A percentile compares a stretch with the other conserved stretches of the same genome.
phyloP scores from a whole-genome alignment of 768 basidiomycete genomes.

The Asterophora parasitica region DNA sequence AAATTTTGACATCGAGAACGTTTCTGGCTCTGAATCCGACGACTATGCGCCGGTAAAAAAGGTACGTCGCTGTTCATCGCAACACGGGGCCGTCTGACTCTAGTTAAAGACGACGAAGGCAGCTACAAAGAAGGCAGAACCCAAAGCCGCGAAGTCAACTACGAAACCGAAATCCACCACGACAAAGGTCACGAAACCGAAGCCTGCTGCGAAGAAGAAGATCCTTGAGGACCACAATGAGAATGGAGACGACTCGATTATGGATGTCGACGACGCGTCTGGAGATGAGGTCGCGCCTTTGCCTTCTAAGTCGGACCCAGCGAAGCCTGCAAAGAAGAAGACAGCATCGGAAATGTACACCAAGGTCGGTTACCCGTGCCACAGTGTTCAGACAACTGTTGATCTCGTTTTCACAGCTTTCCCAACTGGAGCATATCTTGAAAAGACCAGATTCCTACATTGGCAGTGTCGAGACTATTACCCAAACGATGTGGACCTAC shows the following conservation, averaged over 20 bases:
- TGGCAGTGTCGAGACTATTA: constrained; percentile 88
- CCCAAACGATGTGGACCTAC: constrained; percentile 91
- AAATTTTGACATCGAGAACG: constrained; percentile 55
- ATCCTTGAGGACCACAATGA: constrained; percentile 61
- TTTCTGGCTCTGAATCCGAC: constrained; percentile 64
- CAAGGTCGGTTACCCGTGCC: constrained; percentile 50
- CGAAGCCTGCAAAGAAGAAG: constrained; percentile 62
- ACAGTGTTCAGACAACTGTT: not conserved
- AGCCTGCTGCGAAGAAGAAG: constrained; percentile 63
- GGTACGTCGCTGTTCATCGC: constrained; percentile 22
- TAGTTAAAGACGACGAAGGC: constrained; percentile 19
- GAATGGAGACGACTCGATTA: constrained; percentile 47
- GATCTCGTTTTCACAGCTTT: constrained; percentile 49
- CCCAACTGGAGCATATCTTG: constrained; percentile 92
- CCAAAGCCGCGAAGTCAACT: constrained; percentile 35
- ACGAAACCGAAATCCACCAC: constrained; percentile 38
- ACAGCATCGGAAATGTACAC: constrained; percentile 87
- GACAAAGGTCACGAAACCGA: constrained; percentile 46
- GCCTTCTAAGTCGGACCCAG: constrained; percentile 17
- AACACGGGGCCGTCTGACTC: not conserved
- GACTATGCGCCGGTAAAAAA: constrained; percentile 64
- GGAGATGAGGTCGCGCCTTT: constrained; percentile 30
- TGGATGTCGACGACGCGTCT: constrained; percentile 36
- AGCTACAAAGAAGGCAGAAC: constrained; percentile 33
- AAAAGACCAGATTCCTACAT: constrained; percentile 94